Evolutionary conservation across 139 green algal genomes (phyloP).

Genomic region (Chlamydomonas asymmetrica): DNA sequence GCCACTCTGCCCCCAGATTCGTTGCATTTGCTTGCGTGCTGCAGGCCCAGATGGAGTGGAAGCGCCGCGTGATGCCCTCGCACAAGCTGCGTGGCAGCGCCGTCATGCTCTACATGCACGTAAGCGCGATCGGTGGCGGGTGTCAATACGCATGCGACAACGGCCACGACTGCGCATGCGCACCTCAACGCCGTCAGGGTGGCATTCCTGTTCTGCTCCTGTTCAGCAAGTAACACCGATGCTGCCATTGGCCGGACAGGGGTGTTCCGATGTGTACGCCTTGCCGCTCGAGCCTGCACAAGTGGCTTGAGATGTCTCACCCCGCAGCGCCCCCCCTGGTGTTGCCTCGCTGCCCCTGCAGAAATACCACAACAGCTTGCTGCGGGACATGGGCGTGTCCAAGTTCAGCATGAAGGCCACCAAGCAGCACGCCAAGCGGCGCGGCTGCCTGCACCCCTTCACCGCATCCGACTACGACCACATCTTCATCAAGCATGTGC

Average conservation of each 20-base stretch:
- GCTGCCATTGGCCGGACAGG: neutral
- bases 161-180: neutral
- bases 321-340: neutral
- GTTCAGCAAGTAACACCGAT: neutral
- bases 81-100: conserved; percentile 28
- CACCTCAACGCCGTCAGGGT: neutral
- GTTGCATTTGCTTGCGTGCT: no score
- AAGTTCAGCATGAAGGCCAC: neutral
- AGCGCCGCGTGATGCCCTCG: conserved; percentile 15
- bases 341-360: neutral
- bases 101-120: conserved; percentile 30
- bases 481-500: neutral
- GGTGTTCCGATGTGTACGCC: neutral
- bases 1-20: no score
- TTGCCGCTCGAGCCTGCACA: neutral
- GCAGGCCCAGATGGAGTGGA: conserved; percentile 13
- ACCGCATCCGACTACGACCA: conserved; percentile 11
- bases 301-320: neutral
- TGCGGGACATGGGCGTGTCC: conserved; percentile 9
- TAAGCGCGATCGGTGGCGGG: neutral
- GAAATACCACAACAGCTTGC: conserved; percentile 23
- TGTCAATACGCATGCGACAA: neutral
- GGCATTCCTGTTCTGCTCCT: neutral
- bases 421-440: conserved; percentile 1
- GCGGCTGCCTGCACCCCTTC: conserved; percentile 21